Evolutionary conservation across 768 basidiomycete species (phyloP).

Genomic region (Podaxis sp.): DNA sequence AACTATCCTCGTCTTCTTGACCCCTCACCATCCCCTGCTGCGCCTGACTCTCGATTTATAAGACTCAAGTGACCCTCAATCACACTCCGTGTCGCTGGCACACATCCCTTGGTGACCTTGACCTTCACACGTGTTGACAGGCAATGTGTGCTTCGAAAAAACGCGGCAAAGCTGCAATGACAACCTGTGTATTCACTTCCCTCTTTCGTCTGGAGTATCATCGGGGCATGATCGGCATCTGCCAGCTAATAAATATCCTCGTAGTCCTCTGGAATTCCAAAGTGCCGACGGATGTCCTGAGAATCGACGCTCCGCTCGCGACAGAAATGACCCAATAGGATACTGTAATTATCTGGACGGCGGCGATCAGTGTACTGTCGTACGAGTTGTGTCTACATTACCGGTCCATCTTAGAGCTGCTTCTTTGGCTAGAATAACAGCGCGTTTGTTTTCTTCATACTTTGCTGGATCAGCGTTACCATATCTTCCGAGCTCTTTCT

Average conservation of each 20-base stretch:
- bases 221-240: slow-evolving; percentile 8
- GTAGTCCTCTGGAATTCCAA: slow-evolving; percentile 71
- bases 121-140: slow-evolving; percentile 7
- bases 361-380: not conserved
- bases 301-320: slow-evolving; percentile 57
- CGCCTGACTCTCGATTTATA: not conserved
- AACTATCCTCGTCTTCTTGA: not conserved
- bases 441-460: slow-evolving; percentile 75
- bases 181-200: slow-evolving; percentile 4
- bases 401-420: slow-evolving; percentile 89
- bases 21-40: not conserved
- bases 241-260: slow-evolving; percentile 60
- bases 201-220: slow-evolving; percentile 5
- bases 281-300: slow-evolving; percentile 63
- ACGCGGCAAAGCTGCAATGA: not conserved
- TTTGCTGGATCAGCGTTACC: slow-evolving; percentile 83
- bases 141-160: not conserved
- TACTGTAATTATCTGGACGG: slow-evolving; percentile 64
- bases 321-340: slow-evolving; percentile 64
- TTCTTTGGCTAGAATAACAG: slow-evolving; percentile 75
- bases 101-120: not conserved
- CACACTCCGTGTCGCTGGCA: not conserved
- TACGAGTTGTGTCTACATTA: slow-evolving; percentile 33
- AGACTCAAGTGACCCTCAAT: not conserved
- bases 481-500: slow-evolving; percentile 72